Percentiles rank a stretch among this genome's conserved stretches.
Evolutionary conservation across 345 rosid genomes (phyloP).

Genomic region (Tarenaya hassleriana): DNA sequence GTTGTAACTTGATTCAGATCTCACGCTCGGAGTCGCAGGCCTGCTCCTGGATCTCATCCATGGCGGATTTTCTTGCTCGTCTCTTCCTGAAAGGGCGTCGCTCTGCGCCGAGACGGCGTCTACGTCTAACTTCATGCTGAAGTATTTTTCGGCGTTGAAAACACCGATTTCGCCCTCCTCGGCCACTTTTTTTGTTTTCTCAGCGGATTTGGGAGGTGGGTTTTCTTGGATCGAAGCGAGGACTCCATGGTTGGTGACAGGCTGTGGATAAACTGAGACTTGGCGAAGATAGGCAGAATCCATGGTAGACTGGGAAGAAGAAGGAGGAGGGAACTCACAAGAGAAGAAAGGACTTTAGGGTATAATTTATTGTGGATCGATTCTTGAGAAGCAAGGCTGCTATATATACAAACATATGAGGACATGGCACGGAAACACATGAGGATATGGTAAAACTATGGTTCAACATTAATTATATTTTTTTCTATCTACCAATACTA

Average conservation of each 20-base stretch:
- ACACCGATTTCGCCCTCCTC: conserved; percentile 68
- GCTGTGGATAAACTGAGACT: conserved; percentile 21
- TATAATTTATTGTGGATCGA: no score
- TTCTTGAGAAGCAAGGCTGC: no score
- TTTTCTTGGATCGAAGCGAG: conserved; percentile 29
- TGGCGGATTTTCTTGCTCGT: conserved; percentile 31
- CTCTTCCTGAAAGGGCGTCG: conserved; percentile 18
- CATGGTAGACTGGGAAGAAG: not conserved
- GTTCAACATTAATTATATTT: no score
- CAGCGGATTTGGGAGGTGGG: conserved; percentile 21
- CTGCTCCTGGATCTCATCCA: conserved; percentile 28
- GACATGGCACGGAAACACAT: no score
- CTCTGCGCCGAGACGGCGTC: conserved; percentile 26
- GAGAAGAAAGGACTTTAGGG: no score
- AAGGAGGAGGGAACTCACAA: no score
- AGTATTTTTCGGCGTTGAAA: conserved; percentile 79
- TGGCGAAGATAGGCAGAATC: conserved; percentile 22
- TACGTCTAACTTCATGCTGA: conserved; percentile 50
- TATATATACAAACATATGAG: no score
- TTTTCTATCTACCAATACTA: no score
- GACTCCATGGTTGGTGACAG: conserved; percentile 20
- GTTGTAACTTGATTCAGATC: conserved; percentile 64
- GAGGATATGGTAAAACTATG: no score
- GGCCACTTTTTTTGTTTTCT: conserved; percentile 14
- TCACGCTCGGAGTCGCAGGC: conserved; percentile 46